Conservation (phyloP, 495 filamentous ascomycete species). For the Podospora appendiculata region DNA sequence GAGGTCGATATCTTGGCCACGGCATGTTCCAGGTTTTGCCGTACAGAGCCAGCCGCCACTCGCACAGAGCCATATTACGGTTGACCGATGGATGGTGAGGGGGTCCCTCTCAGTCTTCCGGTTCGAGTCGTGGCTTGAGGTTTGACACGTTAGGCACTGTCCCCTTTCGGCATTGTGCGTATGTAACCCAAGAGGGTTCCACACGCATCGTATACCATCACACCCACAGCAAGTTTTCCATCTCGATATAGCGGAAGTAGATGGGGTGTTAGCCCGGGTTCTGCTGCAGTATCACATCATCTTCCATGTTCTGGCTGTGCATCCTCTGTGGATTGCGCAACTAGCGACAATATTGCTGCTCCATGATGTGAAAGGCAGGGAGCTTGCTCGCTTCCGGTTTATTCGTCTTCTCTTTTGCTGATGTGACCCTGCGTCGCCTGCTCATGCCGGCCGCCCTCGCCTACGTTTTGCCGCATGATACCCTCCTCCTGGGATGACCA, state of each 20-base stretch:
- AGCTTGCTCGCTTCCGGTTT: conserved; percentile 8
- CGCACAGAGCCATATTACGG: no score
- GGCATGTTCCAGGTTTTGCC: no score
- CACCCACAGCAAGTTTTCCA: not conserved
- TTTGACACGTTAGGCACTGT: not conserved
- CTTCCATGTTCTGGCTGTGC: not conserved
- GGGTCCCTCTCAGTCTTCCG: no score
- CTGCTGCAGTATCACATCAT: conserved; percentile 3
- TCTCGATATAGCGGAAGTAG: not conserved
- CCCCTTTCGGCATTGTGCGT: not conserved
- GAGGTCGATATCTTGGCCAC: no score
- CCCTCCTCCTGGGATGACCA: not conserved
- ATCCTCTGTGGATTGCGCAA: no score
- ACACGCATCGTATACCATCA: not conserved
- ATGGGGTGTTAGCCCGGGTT: not conserved
- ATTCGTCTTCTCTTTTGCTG: conserved; percentile 4
- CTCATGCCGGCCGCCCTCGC: not conserved
- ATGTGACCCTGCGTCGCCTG: not conserved
- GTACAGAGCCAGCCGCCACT: no score
- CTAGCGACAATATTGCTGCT: no score
- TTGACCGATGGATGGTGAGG: no score
- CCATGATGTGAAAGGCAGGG: not conserved
- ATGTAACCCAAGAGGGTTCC: not conserved
- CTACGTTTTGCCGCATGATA: not conserved
- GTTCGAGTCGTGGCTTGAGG: no score